These are phyloP conservation scores for Magnolia sinica DNA, from an alignment of 164 flowering plant species.

Conservation along the genomic window DNA sequence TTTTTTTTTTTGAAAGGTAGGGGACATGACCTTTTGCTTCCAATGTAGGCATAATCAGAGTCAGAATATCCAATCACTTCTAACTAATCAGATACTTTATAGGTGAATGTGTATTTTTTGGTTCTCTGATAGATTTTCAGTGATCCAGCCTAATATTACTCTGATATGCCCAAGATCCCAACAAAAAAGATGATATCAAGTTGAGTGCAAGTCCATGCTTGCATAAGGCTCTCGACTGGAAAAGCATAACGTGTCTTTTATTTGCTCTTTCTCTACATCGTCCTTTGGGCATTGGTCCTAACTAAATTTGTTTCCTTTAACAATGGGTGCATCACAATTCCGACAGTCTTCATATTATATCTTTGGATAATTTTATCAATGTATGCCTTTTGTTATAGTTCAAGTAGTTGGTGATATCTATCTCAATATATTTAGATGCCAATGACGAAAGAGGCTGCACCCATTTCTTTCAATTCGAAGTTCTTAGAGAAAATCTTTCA, in stretches of 20 bases:
- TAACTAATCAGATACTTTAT: not conserved
- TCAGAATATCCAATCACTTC: not conserved
- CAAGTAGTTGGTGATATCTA: not conserved
- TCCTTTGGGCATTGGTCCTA: slow-evolving; percentile 4
- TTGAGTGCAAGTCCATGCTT: not conserved
- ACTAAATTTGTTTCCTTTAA: not conserved
- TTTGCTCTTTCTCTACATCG: not conserved
- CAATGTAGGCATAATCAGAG: not conserved
- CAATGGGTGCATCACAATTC: not conserved
- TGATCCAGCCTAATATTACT: not conserved
- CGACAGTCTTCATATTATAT: not conserved
- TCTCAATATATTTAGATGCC: slow-evolving; percentile 4
- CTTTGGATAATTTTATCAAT: not conserved
- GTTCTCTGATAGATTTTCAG: not conserved
- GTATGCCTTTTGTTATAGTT: not conserved
- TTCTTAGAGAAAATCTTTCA: too few relatives aligned
- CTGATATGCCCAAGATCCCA: slow-evolving; percentile 1
- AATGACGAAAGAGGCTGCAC: not conserved
- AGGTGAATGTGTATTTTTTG: not conserved
- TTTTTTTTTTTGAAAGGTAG: too few relatives aligned
- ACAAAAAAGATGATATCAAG: not conserved
- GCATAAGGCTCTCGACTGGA: not conserved
- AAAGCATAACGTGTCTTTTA: slow-evolving; percentile 5
- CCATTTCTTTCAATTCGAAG: too few relatives aligned
- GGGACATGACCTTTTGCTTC: not conserved